A percentile compares a stretch with the other conserved stretches of the same genome.
phyloP scores from a whole-genome alignment of 371 early-diverging fungal species.

The Fennellomyces sp. region DNA sequence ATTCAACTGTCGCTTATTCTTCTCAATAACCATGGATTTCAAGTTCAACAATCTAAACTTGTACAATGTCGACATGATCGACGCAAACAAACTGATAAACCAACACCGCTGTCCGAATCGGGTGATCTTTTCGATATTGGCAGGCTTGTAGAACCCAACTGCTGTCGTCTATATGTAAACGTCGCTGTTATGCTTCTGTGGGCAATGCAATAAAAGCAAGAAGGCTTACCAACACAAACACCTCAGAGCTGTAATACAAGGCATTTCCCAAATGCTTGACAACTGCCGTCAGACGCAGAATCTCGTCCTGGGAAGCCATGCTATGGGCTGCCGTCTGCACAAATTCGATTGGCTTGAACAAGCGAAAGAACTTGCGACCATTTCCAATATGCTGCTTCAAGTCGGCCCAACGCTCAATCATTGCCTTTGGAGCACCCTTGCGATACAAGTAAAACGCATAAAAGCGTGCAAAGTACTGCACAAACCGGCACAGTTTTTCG shows the following conservation, averaged over 20 bases:
- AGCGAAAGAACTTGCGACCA: slow-evolving; percentile 62
- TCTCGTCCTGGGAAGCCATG: slow-evolving; percentile 41
- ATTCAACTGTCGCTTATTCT: not conserved
- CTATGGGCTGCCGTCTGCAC: slow-evolving; percentile 56
- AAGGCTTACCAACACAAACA: slow-evolving; percentile 55
- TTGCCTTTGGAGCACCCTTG: slow-evolving; percentile 50
- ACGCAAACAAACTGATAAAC: slow-evolving; percentile 62
- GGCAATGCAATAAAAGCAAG: not conserved
- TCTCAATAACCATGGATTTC: slow-evolving; percentile 9
- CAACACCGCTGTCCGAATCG: slow-evolving; percentile 60
- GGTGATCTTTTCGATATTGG: slow-evolving; percentile 52
- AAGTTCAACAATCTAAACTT: slow-evolving; percentile 52
- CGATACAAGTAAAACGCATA: slow-evolving; percentile 58
- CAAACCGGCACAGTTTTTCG: slow-evolving; percentile 75
- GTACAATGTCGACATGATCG: slow-evolving; percentile 60
- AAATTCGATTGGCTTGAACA: slow-evolving; percentile 63
- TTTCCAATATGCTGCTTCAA: slow-evolving; percentile 59
- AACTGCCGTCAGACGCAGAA: slow-evolving; percentile 42
- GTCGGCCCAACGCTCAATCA: slow-evolving; percentile 50
- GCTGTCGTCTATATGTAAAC: slow-evolving; percentile 33
- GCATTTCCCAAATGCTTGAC: slow-evolving; percentile 56
- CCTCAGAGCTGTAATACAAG: slow-evolving; percentile 58
- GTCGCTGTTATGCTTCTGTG: not conserved
- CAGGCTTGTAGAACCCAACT: slow-evolving; percentile 57
- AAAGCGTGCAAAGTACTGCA: slow-evolving; percentile 79